Percentiles rank a stretch among this genome's conserved stretches.
Conservation (phyloP, 2,329 filamentous ascomycete genomes). For the Macroventuria anomochaeta region DNA sequence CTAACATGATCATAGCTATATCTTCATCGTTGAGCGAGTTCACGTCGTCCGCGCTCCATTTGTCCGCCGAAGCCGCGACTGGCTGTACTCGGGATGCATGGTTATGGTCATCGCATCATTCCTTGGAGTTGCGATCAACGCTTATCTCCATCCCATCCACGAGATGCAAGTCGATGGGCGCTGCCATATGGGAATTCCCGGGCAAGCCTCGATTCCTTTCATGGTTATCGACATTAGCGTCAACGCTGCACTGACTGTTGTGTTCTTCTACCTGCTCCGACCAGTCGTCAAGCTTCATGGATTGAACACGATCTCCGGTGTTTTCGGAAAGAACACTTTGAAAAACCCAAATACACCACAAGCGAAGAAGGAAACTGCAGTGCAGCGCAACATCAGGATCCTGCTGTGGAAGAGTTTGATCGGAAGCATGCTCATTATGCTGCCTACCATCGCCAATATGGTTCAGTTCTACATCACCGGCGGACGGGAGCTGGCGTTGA, state of each 20-base stretch:
- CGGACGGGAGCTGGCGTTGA: conserved; percentile 41
- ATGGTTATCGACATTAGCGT: conserved; percentile 44
- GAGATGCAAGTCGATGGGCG: conserved; percentile 33
- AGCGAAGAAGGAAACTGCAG: conserved; percentile 4
- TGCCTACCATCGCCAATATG: conserved; percentile 46
- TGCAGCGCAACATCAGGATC: conserved; percentile 19
- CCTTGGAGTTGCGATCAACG: conserved; percentile 24
- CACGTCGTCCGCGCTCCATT: conserved; percentile 41
- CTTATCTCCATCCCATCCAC: conserved; percentile 35
- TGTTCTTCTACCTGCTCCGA: conserved; percentile 42
- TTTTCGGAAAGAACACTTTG: neutral
- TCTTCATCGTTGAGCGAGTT: conserved; percentile 47
- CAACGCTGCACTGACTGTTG: conserved; percentile 39
- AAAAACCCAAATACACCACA: neutral
- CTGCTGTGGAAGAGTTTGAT: conserved; percentile 29
- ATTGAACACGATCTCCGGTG: conserved; percentile 8
- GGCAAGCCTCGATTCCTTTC: conserved; percentile 37
- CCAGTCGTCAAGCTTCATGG: conserved; percentile 21
- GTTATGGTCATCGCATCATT: conserved; percentile 27
- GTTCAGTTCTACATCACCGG: conserved; percentile 34
- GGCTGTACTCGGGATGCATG: conserved; percentile 36
- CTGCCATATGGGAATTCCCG: conserved; percentile 46
- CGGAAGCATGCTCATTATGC: conserved; percentile 40
- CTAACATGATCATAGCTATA: conserved; percentile 29
- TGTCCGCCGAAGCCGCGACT: conserved; percentile 34